Conservation (phyloP, 768 basidiomycete species). For the Dentipellis fragilis region DNA sequence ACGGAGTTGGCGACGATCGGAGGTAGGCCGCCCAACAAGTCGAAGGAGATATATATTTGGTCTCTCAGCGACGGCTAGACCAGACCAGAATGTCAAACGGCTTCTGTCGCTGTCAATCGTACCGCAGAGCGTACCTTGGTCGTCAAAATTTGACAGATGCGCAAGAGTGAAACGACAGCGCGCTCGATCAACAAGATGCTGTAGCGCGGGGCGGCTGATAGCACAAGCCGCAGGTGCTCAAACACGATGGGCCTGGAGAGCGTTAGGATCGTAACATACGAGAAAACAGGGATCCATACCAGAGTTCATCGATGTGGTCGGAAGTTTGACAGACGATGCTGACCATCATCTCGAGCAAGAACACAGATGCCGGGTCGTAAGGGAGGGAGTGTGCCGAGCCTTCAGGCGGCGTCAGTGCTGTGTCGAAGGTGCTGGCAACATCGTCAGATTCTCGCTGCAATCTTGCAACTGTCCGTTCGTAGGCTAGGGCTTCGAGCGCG, state of each 20-base stretch:
- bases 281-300: conserved; percentile 38
- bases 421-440: conserved; percentile 23
- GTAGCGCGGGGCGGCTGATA: conserved; percentile 70
- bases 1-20: conserved; percentile 68
- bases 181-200: conserved; percentile 89
- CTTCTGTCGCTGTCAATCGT: background rate
- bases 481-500: conserved; percentile 83
- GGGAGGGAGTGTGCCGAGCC: conserved; percentile 46
- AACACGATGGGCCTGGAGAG: conserved; percentile 80
- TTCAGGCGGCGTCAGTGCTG: conserved; percentile 27
- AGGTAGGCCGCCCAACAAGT: conserved; percentile 77
- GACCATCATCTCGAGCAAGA: conserved; percentile 90
- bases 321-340: conserved; percentile 75
- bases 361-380: conserved; percentile 93
- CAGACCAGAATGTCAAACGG: background rate
- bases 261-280: background rate
- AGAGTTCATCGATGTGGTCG: conserved; percentile 77
- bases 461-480: conserved; percentile 77
- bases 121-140: conserved; percentile 46
- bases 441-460: conserved; percentile 66
- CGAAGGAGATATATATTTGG: conserved; percentile 90
- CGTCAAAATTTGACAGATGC: conserved; percentile 76
- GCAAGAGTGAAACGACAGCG: conserved; percentile 81
- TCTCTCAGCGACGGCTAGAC: conserved; percentile 72
- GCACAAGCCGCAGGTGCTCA: conserved; percentile 78